Conservation (phyloP, 805 yeast genomes). For the Starmera quercuum region DNA sequence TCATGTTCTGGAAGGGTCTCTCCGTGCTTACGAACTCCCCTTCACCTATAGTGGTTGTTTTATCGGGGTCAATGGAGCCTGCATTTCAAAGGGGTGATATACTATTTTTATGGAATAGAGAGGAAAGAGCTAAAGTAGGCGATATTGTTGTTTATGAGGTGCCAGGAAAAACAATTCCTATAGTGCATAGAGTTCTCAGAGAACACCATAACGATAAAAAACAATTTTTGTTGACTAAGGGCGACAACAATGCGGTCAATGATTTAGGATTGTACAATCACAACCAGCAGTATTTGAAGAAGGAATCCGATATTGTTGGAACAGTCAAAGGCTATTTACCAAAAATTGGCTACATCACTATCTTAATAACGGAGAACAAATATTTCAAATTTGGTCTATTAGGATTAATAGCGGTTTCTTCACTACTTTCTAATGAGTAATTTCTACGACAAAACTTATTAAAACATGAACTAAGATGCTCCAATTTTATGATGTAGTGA, state of each 20-base stretch:
- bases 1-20: slow-evolving; percentile 83
- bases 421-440: slow-evolving; percentile 54
- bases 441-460: not conserved
- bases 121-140: slow-evolving; percentile 61
- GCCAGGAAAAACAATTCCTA: slow-evolving; percentile 76
- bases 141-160: slow-evolving; percentile 92
- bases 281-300: slow-evolving; percentile 68
- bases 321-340: slow-evolving; percentile 92
- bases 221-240: slow-evolving; percentile 83
- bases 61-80: slow-evolving; percentile 99
- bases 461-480: too few species aligned
- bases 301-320: slow-evolving; percentile 75
- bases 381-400: slow-evolving; percentile 75
- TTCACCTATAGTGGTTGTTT: slow-evolving; percentile 92
- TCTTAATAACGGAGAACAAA: slow-evolving; percentile 80
- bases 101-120: slow-evolving; percentile 84
- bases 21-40: slow-evolving; percentile 72
- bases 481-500: too few species aligned
- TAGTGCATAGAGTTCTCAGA: slow-evolving; percentile 89
- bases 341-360: slow-evolving; percentile 82
- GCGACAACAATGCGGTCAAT: slow-evolving; percentile 91
- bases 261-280: slow-evolving; percentile 81
- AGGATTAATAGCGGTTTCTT: slow-evolving; percentile 65
- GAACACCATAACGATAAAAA: slow-evolving; percentile 55
- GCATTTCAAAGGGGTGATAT: slow-evolving; percentile 98